phyloP scores from a whole-genome alignment of 495 filamentous ascomycete genomes.

The Pseudotulostoma volvatum region DNA sequence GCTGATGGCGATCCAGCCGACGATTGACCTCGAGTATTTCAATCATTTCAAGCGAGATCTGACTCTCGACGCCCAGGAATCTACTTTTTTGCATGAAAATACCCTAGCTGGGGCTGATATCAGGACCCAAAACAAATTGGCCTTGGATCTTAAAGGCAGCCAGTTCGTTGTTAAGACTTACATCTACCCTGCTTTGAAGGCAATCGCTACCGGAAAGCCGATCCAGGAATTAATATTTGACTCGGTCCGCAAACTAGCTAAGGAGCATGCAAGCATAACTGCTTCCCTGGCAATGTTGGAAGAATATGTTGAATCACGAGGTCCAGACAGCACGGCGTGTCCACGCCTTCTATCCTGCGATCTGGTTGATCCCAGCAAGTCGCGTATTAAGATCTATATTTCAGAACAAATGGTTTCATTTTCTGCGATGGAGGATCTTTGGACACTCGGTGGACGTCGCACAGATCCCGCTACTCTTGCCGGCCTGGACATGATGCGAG shows the following conservation, averaged over 20 bases:
- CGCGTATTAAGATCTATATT: constrained; percentile 8
- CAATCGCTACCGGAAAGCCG: no score
- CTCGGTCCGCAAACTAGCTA: no score
- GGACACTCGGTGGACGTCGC: constrained; percentile 6
- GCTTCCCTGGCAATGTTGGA: no score
- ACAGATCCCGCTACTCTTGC: neutral
- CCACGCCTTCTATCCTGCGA: constrained; percentile 8
- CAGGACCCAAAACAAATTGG: constrained; percentile 7
- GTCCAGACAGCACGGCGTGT: neutral
- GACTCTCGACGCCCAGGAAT: neutral
- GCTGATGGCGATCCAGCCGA: neutral
- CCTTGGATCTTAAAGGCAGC: constrained; percentile 4
- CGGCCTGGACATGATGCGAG: constrained; percentile 1
- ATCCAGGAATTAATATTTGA: no score
- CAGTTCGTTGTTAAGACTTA: neutral
- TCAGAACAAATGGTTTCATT: constrained; percentile 2
- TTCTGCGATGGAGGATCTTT: constrained; percentile 2
- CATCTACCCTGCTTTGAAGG: no score
- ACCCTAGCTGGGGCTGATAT: neutral
- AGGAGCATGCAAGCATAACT: no score
- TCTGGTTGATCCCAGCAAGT: constrained; percentile 2
- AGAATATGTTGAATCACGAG: constrained; percentile 5
- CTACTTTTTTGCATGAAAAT: neutral
- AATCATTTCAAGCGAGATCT: neutral
- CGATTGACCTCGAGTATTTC: no score